Conservation (phyloP, 78 protist species). For the Dictyostelium discoideum region DNA sequence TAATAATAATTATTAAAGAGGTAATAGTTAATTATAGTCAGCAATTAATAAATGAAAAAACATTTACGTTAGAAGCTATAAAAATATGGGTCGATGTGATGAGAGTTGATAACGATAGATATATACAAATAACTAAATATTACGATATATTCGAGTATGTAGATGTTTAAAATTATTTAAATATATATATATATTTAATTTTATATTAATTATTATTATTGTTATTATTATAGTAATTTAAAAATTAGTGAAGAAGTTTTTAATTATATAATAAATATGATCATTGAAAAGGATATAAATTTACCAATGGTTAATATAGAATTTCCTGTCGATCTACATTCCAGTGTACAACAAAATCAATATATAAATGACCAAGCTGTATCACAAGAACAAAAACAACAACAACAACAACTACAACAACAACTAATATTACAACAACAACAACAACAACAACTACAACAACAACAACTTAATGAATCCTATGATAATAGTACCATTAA, state of each 20-base stretch:
- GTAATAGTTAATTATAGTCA: not conserved
- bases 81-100: constrained; percentile 42
- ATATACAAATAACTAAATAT: constrained; percentile 12
- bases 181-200: not conserved
- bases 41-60: not conserved
- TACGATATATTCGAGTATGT: constrained; percentile 52
- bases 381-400: not conserved
- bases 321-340: not conserved
- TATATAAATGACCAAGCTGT: not conserved
- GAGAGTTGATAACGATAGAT: constrained; percentile 9
- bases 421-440: not conserved
- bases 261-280: not conserved
- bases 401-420: not conserved
- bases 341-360: not conserved
- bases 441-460: not conserved
- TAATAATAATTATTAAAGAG: not conserved
- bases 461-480: not conserved
- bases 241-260: not conserved
- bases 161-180: not conserved
- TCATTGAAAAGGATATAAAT: not conserved
- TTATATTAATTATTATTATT: not conserved
- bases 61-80: not conserved
- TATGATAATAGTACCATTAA: not conserved
- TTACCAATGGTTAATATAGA: not conserved
- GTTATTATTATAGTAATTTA: not conserved